Conservation (phyloP, 306 rosid genomes). For the Vigna nakashimae region DNA sequence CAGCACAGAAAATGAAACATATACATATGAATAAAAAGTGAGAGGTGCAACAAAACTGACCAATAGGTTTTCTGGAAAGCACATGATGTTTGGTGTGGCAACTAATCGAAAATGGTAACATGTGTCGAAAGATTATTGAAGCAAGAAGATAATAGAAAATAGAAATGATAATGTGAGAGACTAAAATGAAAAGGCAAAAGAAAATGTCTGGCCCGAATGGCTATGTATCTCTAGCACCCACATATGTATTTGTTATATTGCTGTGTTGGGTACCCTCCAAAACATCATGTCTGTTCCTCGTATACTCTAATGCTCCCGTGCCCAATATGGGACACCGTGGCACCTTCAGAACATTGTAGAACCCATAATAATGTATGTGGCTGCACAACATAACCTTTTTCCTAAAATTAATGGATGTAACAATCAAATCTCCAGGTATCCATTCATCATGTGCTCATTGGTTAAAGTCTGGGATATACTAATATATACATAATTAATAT, state of each 20-base stretch:
- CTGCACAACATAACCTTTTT: conserved; percentile 50
- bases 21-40: background rate
- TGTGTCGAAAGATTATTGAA: conserved; percentile 36
- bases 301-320: conserved; percentile 14
- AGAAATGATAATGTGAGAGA: conserved; percentile 43
- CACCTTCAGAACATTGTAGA: conserved; percentile 60
- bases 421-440: conserved; percentile 40
- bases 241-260: conserved; percentile 47
- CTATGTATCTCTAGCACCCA: conserved; percentile 43
- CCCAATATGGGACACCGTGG: conserved; percentile 40
- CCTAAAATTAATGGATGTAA: conserved; percentile 40
- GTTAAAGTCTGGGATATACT: conserved; percentile 33
- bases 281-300: conserved; percentile 50
- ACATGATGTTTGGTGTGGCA: conserved; percentile 2
- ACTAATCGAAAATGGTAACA: conserved; percentile 18
- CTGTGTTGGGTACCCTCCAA: conserved; percentile 47
- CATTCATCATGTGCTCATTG: conserved; percentile 35
- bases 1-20: background rate
- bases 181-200: conserved; percentile 37
- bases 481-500: background rate
- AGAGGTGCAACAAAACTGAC: conserved; percentile 28
- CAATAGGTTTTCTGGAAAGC: conserved; percentile 34
- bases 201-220: conserved; percentile 40
- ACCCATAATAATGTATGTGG: conserved; percentile 43
- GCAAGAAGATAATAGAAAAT: conserved; percentile 24